Base-by-base conservation (phyloP, 345 rosid genomes). In the Eucalyptus shirleyi region DNA sequence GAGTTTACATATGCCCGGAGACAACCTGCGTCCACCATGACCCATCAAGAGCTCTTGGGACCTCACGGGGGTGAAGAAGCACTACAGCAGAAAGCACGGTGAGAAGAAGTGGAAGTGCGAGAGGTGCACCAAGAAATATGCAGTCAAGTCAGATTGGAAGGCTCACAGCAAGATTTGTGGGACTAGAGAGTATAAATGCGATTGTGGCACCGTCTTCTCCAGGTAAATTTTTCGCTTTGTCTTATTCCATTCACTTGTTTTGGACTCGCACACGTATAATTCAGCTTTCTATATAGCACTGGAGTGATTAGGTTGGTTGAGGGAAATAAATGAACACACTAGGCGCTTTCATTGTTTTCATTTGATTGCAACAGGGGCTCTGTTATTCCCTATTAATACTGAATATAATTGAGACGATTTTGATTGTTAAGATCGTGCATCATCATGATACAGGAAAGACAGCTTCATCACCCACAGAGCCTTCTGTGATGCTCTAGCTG, bases 401-500 rank as follows among this genome's bases (percentile, higher is more conserved):
- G 85, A 77, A 77, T 77, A 40, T 40, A 21, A 77, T 40, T 77
- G 30, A 40, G 85, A 77, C 9, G 85, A 40, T 77, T 21, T 37
- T 77, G 14, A 77, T 40, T 77, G 47, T 21, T 77, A 44, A 24
- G 30, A 21, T 12, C 30, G 2, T 77, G 30, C 85, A 86, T 77
- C 85, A 86, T 77, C 47, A 12, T 77, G 85, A 11, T 24, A 32
- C 92, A 94, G 95, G 93, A 94, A 94, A 91, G 95, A 94, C 67
- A 94, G 94, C 90, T 94, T 94, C 89, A 92, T 94, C 82, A 94
- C 95, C 3, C 95, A 94, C 89, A 91, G 95, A 90, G 95, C 95
- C 30, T 94, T 94, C 55, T 94, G 95, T 56, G 95, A 94, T 89
- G 95, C 95, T 19, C 89, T 94, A 50, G 93, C 95, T 34, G 94